A percentile compares a stretch with the other conserved stretches of the same genome.
These are phyloP conservation scores for Colletotrichum abscissum DNA, from an alignment of 2,329 filamentous ascomycete genomes.

Conservation along the genomic window DNA sequence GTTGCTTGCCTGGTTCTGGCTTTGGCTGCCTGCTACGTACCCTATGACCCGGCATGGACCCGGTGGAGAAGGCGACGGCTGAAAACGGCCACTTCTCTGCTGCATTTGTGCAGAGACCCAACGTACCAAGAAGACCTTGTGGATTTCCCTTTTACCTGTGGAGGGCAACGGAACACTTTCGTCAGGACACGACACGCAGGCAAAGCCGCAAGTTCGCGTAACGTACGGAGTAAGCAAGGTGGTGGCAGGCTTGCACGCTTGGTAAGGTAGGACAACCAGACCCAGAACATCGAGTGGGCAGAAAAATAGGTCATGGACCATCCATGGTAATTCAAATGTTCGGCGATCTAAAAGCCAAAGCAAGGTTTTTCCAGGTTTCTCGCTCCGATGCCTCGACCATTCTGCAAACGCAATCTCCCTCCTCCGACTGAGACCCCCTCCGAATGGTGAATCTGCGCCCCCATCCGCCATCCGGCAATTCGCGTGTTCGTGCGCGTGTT, in stretches of 20 bases:
- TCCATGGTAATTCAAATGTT: not conserved
- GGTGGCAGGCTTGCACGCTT: too few species aligned
- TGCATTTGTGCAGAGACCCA: not conserved
- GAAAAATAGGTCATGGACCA: not conserved
- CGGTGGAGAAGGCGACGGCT: not conserved
- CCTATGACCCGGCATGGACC: not conserved
- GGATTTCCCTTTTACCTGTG: too few species aligned
- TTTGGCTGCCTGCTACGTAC: not conserved
- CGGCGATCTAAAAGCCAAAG: not conserved
- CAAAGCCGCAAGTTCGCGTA: too few species aligned
- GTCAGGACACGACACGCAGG: too few species aligned
- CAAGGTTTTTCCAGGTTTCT: not conserved
- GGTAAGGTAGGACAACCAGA: not conserved
- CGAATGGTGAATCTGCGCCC: too few species aligned
- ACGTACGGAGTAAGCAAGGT: too few species aligned
- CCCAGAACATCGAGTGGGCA: not conserved
- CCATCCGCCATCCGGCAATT: not conserved
- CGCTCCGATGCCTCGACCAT: not conserved
- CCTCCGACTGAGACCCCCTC: too few species aligned
- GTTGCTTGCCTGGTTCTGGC: not conserved
- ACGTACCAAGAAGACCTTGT: too few species aligned
- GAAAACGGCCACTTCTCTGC: not conserved
- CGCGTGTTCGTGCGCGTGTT: not conserved
- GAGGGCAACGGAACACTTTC: too few species aligned
- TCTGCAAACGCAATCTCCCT: not conserved